Conservation (phyloP, 1,284 basidiomycete species). For the Puccinia novopanici region DNA sequence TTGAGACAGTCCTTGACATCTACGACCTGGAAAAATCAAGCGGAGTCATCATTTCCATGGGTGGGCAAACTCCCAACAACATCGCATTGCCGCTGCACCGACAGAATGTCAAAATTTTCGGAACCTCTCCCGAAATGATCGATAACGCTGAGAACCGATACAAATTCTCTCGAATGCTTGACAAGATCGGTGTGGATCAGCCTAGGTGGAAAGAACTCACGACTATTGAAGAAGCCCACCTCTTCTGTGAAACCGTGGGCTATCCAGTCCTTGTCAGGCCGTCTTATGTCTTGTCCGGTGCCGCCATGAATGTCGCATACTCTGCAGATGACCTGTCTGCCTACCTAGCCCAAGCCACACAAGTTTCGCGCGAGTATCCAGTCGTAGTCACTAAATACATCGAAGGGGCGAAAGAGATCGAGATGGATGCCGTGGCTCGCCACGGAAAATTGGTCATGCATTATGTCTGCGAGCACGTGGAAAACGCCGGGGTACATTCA, state of each 20-base stretch:
- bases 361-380: conserved; percentile 93
- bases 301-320: conserved; percentile 98
- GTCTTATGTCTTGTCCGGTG: conserved; percentile 95
- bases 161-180: conserved; percentile 97
- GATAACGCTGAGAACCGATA: conserved; percentile 98
- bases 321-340: conserved; percentile 84
- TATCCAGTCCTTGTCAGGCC: conserved; percentile 96
- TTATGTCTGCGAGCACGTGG: conserved; percentile 98
- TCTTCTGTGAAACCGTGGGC: conserved; percentile 85
- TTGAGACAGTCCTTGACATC: conserved; percentile 95
- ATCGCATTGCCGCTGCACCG: conserved; percentile 90
- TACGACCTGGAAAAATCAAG: conserved; percentile 87
- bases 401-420: conserved; percentile 98
- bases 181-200: conserved; percentile 97
- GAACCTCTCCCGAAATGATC: conserved; percentile 98
- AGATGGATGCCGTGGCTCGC: conserved; percentile 97
- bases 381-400: conserved; percentile 99
- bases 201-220: conserved; percentile 96
- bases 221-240: conserved; percentile 80
- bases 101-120: conserved; percentile 96
- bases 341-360: conserved; percentile 93
- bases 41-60: conserved; percentile 95
- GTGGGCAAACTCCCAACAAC: conserved; percentile 97
- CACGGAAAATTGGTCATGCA: conserved; percentile 99
- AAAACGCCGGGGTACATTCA: conserved; percentile 98